Base-by-base conservation (phyloP, 1,284 basidiomycete genomes). In the Coniophora puteana region DNA sequence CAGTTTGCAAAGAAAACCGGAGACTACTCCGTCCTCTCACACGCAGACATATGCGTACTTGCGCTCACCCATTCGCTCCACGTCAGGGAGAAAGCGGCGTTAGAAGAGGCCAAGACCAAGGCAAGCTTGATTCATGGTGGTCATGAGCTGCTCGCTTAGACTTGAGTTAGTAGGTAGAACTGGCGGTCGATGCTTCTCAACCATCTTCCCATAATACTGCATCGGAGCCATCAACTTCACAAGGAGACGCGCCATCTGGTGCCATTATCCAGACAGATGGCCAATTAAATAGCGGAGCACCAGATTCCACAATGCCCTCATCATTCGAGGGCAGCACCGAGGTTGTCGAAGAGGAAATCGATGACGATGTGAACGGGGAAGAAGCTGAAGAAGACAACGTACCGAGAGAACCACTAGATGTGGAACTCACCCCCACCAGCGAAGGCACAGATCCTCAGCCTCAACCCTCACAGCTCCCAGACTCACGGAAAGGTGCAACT, bases 1-100 rank as follows among this genome's bases (percentile, higher is more conserved):
- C 84, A 88, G 48, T 89, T 87, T 65, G 91, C 96, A 4, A 94
- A 92, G 72, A 91, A 92, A 72, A 97, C 95, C 0, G 96, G 96
- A 65, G 96, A 99, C 66, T 95, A 93, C 59, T 75, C 90, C 25
- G 95, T 95, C 33, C 75, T 99, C 23, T 97, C 93, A 8, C 77
- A 84, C 55, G 79, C 94, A 13, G 96, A 99, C 80, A 63, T 99
- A 43, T 85, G 88, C 50, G 85, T 99, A 28, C 69, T 99, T 33
- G 96, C 96, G 0, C 69, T 99, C 51, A 92, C 93, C 0, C 87
- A 90, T 58, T 78, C 84, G 33, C 67, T 94, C 42, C 83, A 74
- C 46, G 62, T 71, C 80, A 66, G 76, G 72, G 41, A 51, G 43
- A 51, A 39, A 21, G 45, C 31, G 25, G 22, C 32, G 5, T 31